Base-by-base conservation (phyloP, 1,284 basidiomycete species). In the Ceratobasidium theobromae region DNA sequence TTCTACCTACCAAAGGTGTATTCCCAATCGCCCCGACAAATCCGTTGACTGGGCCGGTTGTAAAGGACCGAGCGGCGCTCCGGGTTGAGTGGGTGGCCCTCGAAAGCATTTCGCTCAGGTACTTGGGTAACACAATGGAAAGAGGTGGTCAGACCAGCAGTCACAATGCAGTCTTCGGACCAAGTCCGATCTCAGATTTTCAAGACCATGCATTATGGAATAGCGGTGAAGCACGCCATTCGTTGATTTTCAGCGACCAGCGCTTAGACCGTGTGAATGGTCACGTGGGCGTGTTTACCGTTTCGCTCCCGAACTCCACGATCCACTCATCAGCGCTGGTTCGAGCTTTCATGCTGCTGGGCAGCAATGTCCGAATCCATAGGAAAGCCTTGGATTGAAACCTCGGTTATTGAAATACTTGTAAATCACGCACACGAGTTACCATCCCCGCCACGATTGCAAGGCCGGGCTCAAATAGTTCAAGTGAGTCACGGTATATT, bases 21-120 rank as follows among this genome's bases (percentile, higher is more conserved):
- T 95, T 95, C 71, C 96, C 95, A 67, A 98, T 82, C 12, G 95
- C 89, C 21, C 91, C 94, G 25, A 86, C 86, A 77, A 98, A 95
- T 53, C 95, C 93, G 65, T 89, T 80, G 32, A 90, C 89, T 23
- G 84, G 73, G 45, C 78, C 78, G 6, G 83, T 81, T 1, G 82
- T 78, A 70, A 88, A 84, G 16, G 41, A 30, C 11, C n/a, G 77
- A 21, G 27, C 8, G n/a, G 38, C 33, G 3, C 33, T n/a, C 3
- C 55, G 23, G n/a, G 60, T 53, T 12, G 49, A 45, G 3, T 43
- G 49, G 12, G 46, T 33, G 27, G 33, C 28, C 14, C 60, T 35
- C 12, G 60, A 64, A 9, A 64, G 25, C 60, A 64, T 64, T 27
- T 18, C n/a, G n/a, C n/a, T 35, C 43, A 45, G 18, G 5, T n/a